Percentiles rank a stretch among this genome's conserved stretches.
Evolutionary conservation across 139 green algal species (phyloP).

Genomic region (Chlorella sp.): DNA sequence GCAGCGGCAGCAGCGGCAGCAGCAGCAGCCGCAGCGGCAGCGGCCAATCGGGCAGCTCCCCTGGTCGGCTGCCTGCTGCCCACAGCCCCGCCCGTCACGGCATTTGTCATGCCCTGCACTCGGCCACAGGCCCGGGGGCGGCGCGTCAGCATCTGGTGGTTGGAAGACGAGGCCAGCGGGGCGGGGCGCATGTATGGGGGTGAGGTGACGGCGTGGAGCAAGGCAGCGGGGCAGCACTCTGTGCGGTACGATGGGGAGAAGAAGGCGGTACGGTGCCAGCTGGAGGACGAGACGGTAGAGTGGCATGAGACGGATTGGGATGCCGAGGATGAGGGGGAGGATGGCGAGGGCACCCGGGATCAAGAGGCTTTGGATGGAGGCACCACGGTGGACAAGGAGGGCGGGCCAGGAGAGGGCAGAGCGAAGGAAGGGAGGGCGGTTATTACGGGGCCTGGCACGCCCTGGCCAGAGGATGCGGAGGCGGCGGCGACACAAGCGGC

Average conservation of each 20-base stretch:
- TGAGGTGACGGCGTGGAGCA: not conserved
- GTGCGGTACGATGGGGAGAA: not conserved
- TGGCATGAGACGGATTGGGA: not conserved
- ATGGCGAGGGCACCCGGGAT: not conserved
- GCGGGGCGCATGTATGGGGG: not conserved
- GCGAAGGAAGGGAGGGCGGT: not conserved
- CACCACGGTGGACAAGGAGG: not conserved
- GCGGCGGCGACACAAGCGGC: not conserved
- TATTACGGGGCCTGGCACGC: not conserved
- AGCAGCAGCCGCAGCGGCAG: not conserved
- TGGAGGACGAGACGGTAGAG: conserved; percentile 14
- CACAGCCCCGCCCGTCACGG: not conserved
- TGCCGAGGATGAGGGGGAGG: not conserved
- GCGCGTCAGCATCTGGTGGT: conserved; percentile 1
- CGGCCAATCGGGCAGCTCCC: not conserved
- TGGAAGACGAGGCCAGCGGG: not conserved
- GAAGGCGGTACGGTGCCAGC: not conserved
- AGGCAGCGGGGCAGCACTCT: not conserved
- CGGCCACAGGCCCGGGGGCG: not conserved
- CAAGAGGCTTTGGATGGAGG: too few relatives aligned
- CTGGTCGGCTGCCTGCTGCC: not conserved
- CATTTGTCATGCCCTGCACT: not conserved
- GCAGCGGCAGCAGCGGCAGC: not conserved
- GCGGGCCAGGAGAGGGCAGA: not conserved
- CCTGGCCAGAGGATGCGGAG: too few relatives aligned